A percentile compares a stretch with the other conserved stretches of the same genome.
Evolutionary conservation across 345 rosid species (phyloP).

Genomic region (Brassica incana): DNA sequence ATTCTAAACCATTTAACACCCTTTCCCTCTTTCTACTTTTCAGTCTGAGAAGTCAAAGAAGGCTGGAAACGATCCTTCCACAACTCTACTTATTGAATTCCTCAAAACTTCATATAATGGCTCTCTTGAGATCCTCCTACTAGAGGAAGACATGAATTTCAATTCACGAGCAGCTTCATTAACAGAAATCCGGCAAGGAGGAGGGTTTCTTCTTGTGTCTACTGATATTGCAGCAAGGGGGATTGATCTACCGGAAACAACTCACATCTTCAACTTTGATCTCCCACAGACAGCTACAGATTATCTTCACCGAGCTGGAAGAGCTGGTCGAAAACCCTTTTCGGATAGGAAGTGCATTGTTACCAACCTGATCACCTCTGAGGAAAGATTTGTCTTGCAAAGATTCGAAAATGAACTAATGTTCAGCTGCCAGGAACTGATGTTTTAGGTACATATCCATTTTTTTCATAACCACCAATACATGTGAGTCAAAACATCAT

Average conservation of each 20-base stretch:
- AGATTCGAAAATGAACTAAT: constrained; percentile 84
- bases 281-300: constrained; percentile 76
- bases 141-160: constrained; percentile 86
- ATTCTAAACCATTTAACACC: constrained; percentile 8
- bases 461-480: not conserved
- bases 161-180: constrained; percentile 83
- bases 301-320: constrained; percentile 91
- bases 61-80: constrained; percentile 73
- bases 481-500: not conserved
- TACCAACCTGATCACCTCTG: constrained; percentile 60
- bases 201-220: constrained; percentile 78
- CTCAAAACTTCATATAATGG: constrained; percentile 60
- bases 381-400: constrained; percentile 86
- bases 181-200: constrained; percentile 71
- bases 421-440: constrained; percentile 66
- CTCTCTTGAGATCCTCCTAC: constrained; percentile 55
- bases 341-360: constrained; percentile 71
- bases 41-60: constrained; percentile 92
- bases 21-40: constrained; percentile 20
- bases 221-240: constrained; percentile 96
- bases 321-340: constrained; percentile 92
- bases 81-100: constrained; percentile 57
- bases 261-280: constrained; percentile 89
- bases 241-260: constrained; percentile 84
- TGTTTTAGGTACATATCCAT: constrained; percentile 25